Evolutionary conservation across 768 basidiomycete genomes (phyloP).

Genomic region (Auriscalpium orientale): DNA sequence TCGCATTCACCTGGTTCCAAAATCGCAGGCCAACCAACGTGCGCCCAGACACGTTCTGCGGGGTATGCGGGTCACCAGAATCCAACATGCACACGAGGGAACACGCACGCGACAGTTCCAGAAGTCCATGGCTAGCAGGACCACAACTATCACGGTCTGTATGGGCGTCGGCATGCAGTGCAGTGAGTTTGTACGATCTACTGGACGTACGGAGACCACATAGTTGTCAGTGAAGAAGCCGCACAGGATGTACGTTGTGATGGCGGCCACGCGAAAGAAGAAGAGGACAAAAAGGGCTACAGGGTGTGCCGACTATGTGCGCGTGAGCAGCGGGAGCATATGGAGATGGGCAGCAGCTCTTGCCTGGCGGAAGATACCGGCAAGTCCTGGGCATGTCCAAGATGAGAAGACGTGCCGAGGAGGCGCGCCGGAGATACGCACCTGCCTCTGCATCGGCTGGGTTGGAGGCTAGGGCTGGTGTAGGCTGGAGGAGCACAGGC

Average conservation of each 20-base stretch:
- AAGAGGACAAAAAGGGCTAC: conserved; percentile 82
- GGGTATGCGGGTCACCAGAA: neutral
- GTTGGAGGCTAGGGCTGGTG: conserved; percentile 47
- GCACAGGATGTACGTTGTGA: conserved; percentile 88
- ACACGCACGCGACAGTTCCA: conserved; percentile 89
- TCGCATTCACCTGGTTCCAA: conserved; percentile 77
- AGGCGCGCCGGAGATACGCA: conserved; percentile 22
- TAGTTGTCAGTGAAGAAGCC: conserved; percentile 87
- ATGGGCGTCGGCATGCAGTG: neutral
- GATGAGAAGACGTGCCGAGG: too few species aligned
- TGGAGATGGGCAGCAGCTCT: neutral
- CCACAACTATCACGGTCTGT: conserved; percentile 85
- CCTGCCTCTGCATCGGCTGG: conserved; percentile 73
- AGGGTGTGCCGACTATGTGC: conserved; percentile 65
- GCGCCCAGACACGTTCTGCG: conserved; percentile 89
- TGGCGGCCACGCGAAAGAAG: conserved; percentile 81
- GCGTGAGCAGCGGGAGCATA: neutral
- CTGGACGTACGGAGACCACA: conserved; percentile 72
- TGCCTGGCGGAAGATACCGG: conserved; percentile 75
- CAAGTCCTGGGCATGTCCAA: conserved; percentile 39
- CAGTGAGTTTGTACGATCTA: too few species aligned
- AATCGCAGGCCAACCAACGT: conserved; percentile 92
- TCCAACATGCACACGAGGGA: neutral
- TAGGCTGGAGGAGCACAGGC: conserved; percentile 41
- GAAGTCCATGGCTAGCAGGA: conserved; percentile 94